These are phyloP conservation scores for Venturia aucupariae DNA, from an alignment of 2,329 filamentous ascomycete species.

Conservation along the genomic window DNA sequence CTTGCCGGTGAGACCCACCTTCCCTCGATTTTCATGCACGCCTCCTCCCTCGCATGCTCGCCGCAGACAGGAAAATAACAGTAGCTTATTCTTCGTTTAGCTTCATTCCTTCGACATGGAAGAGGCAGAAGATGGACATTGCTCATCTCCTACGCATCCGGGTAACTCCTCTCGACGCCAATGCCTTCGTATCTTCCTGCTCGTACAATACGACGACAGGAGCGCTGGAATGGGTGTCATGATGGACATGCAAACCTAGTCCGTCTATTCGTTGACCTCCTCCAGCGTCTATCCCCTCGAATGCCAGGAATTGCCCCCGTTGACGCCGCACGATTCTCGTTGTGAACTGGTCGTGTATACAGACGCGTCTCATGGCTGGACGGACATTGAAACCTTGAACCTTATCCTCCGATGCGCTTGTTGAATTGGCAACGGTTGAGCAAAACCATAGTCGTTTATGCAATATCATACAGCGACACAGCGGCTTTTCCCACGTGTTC, in stretches of 20 bases:
- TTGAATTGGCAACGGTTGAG: background rate
- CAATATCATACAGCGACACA: background rate
- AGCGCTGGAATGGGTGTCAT: background rate
- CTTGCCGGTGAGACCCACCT: too few species aligned
- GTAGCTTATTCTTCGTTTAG: background rate
- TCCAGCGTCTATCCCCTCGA: background rate
- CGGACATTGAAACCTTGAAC: background rate
- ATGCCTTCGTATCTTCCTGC: background rate
- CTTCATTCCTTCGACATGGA: background rate
- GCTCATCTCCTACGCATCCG: background rate
- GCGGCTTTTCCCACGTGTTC: background rate
- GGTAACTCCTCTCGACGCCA: background rate
- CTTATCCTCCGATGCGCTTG: background rate
- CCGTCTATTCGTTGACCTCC: background rate
- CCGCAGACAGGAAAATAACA: background rate
- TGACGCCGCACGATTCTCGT: background rate
- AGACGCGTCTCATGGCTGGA: background rate
- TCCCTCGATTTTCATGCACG: background rate
- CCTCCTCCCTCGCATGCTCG: background rate
- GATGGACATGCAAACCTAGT: background rate
- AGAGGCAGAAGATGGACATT: background rate
- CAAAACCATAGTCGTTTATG: background rate
- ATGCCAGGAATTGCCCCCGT: background rate
- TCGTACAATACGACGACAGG: background rate
- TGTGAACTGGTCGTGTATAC: background rate